Base-by-base conservation (phyloP, 2,329 filamentous ascomycete species). In the Neofusicoccum ribis region DNA sequence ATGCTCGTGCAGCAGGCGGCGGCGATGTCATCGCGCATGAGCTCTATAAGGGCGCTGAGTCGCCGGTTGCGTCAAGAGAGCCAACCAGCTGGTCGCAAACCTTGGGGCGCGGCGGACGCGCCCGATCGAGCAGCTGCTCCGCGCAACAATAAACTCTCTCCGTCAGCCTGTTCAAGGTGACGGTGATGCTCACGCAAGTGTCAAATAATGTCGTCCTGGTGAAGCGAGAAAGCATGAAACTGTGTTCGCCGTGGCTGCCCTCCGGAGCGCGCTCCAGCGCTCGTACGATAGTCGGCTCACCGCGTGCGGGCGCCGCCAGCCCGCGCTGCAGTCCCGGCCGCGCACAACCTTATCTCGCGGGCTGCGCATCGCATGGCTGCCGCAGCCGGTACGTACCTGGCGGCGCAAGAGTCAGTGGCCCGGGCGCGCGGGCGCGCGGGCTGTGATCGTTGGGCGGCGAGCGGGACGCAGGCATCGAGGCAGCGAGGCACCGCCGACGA, bases 181-280 rank as follows among this genome's bases (percentile, higher is more conserved):
- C 37, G 20, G 9, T 23, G 52, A 43, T 58, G 52, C 52, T 58
- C 52, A n/a, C 9, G 39, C 37, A 23, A 6, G 14, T 23, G 20
- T 58, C 20, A 43, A 20, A 36, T 44, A 59, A 46, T 52, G 14
- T 3, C 7, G 50, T 37, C 50, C 31, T 52, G 31, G 49, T 20
- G 49, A 36, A 50, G 49, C 49, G 49, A 51, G n/a, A 51, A 43
- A 59, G 39, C 23, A 46, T 59, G 56, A 60, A 47, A 47, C 56
- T 36, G 27, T 47, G 5, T 49, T 39, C 27, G 43, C 31, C 27
- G 37, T 44, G 36, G 11, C 3, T 41, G 52, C 15, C 31, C 3
- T 17, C 34, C 39, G 54, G 3, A 47, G 14, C 31, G 41, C 17
- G 39, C n/a, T 23, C n/a, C 17, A n/a, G 39, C 54, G 23, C 34